Evolutionary conservation across 1,284 basidiomycete genomes (phyloP), one percentile per base, ranked within the genome.

Genomic region (Moesziomyces globuligerus): DNA sequence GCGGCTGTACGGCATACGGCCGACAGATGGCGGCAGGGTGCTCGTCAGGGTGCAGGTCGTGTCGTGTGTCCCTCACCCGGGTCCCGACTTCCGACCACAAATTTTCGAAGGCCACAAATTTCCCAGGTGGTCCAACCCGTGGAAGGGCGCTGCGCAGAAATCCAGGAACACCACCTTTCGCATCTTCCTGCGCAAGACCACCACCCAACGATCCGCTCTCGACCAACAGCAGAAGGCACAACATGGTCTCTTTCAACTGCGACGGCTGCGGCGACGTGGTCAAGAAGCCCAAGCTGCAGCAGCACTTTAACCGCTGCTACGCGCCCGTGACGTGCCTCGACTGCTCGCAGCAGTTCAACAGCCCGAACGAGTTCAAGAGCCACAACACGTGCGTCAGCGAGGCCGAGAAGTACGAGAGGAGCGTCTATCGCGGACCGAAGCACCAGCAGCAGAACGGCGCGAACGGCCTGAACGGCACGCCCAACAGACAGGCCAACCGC

Each of bases 321-420:
- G 60, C 79, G 13, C 66, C 79, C 21, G 64, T 83, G 23, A 80
- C 80, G 10, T 83, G 81, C 39, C 49, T 83, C 3, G 81, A 83
- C 54, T 83, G 81, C 65, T 78, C 76, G 48, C 37, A 44, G 40
- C 77, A 79, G 28, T 83, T 83, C 62, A 60, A 68, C 41, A 52
- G 44, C 3, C 79, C 80, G 5, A 57, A 74, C 26, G 75, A 80
- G 57, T 81, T 76, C 71, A 81, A 78, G 50, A 42, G 61, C 15
- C 81, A 83, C 56, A 80, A 78, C 23, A 72, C 74, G n/a, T 83
- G 81, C 46, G 70, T 83, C 49, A 78, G 74, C 39, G 81, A 83
- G 39, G 80, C 77, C 9, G 73, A 83, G 44, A 81, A 82, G 49
- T 83, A 83, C 59, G 76, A 82, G 50, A 75, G 78, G 51, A 69